Percentiles rank a stretch among this genome's conserved stretches.
Conservation (phyloP, 148 eudicot species). For the Rheum nobile region DNA sequence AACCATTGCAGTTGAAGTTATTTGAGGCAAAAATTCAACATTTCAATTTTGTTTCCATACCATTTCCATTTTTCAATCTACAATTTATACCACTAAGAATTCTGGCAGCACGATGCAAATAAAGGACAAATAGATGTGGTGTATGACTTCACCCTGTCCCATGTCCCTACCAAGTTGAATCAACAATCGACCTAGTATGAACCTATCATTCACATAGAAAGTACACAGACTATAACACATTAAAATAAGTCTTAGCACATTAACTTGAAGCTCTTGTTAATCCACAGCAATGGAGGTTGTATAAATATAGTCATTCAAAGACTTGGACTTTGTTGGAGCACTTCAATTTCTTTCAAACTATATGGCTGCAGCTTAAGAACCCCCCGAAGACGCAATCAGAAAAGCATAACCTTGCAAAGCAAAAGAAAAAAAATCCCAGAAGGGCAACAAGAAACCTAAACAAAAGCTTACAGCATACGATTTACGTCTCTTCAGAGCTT, state of each 20-base stretch:
- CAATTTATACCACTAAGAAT: not conserved
- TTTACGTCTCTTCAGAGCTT: conserved; percentile 95
- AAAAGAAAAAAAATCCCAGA: not conserved
- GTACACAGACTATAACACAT: not conserved
- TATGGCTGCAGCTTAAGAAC: not conserved
- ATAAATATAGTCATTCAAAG: not conserved
- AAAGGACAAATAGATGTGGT: not conserved
- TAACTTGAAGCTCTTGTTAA: not conserved
- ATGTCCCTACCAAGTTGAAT: not conserved
- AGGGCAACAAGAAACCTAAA: not conserved
- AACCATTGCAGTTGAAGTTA: not conserved
- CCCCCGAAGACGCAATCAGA: not conserved
- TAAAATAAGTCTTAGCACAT: not conserved
- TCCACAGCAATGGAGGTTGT: not conserved
- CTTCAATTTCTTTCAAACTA: not conserved
- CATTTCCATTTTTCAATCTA: not conserved
- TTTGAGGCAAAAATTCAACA: not conserved
- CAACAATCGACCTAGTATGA: not conserved
- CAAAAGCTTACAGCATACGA: conserved; percentile 70
- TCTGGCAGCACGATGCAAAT: not conserved
- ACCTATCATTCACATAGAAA: not conserved
- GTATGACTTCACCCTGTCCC: not conserved
- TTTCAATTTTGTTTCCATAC: not conserved
- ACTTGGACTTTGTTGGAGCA: not conserved
- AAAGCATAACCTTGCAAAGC: not conserved